Conservation (phyloP, 371 early-diverging fungal genomes). For the Lichtheimia ramosa region DNA sequence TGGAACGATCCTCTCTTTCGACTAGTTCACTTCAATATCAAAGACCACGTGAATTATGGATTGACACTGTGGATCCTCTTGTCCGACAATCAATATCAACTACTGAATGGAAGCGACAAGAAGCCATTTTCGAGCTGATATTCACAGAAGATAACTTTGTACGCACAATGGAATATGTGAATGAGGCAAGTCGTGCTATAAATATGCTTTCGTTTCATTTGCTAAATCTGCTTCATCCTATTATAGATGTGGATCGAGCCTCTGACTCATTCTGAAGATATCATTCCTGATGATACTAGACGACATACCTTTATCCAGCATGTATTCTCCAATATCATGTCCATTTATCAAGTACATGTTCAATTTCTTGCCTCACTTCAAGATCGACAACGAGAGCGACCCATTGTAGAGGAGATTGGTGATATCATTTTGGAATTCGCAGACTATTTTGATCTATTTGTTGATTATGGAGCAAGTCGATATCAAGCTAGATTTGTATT, state of each 20-base stretch:
- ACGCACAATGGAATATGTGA: conserved; percentile 59
- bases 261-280: conserved; percentile 52
- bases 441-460: conserved; percentile 72
- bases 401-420: conserved; percentile 78
- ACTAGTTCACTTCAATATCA: conserved; percentile 3
- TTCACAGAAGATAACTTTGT: conserved; percentile 91
- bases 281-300: conserved; percentile 56
- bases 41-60: conserved; percentile 12
- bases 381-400: conserved; percentile 69
- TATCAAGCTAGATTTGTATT: conserved; percentile 75
- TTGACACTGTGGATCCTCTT: conserved; percentile 14
- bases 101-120: conserved; percentile 85
- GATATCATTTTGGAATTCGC: conserved; percentile 80
- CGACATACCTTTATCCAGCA: conserved; percentile 70
- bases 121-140: conserved; percentile 89
- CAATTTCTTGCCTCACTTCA: conserved; percentile 66
- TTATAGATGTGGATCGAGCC: conserved; percentile 68
- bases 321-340: conserved; percentile 82
- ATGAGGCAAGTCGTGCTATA: conserved; percentile 19
- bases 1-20: conserved; percentile 5
- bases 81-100: conserved; percentile 16
- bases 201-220: conserved; percentile 1
- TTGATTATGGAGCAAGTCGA: conserved; percentile 87
- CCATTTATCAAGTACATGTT: conserved; percentile 70
- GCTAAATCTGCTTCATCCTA: not conserved